Percentiles rank a stretch among this genome's conserved stretches.
phyloP scores from a whole-genome alignment of 2,329 filamentous ascomycete genomes.

The Amphichorda felina region DNA sequence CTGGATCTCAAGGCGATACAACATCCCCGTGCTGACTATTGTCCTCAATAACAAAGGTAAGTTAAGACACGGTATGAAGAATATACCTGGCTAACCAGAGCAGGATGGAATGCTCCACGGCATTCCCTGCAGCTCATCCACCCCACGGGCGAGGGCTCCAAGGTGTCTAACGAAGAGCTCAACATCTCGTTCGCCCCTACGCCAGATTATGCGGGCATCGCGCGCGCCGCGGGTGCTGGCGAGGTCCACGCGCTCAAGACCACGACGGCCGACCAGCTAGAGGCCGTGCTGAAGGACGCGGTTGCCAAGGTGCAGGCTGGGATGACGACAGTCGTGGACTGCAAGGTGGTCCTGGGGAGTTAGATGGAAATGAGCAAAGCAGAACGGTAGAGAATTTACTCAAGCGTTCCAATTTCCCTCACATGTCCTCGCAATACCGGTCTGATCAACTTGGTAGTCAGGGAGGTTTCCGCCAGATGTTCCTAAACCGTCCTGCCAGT shows the following conservation, averaged over 20 bases:
- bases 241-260: slow-evolving; percentile 38
- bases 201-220: slow-evolving; percentile 37
- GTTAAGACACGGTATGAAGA: slow-evolving; percentile 4
- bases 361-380: too few species aligned
- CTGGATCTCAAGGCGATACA: slow-evolving; percentile 42
- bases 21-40: slow-evolving; percentile 41
- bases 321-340: slow-evolving; percentile 38
- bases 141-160: slow-evolving; percentile 26
- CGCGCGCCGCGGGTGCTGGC: slow-evolving; percentile 45
- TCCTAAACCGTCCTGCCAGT: too few species aligned
- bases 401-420: too few species aligned
- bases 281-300: slow-evolving; percentile 33
- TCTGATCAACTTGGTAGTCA: too few species aligned
- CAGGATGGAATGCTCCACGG: slow-evolving; percentile 21
- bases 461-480: too few species aligned
- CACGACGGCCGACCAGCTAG: slow-evolving; percentile 32
- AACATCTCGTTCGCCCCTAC: slow-evolving; percentile 32
- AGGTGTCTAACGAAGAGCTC: slow-evolving; percentile 29
- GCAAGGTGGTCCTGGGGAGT: slow-evolving; percentile 6
- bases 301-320: slow-evolving; percentile 38
- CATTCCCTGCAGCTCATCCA: slow-evolving; percentile 30
- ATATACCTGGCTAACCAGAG: slow-evolving; percentile 7
- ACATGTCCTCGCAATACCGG: too few species aligned
- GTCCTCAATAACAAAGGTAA: slow-evolving; percentile 44
- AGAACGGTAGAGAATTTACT: too few species aligned